Conservation (phyloP, 495 filamentous ascomycete genomes). For the Lasiosphaeria ovina region DNA sequence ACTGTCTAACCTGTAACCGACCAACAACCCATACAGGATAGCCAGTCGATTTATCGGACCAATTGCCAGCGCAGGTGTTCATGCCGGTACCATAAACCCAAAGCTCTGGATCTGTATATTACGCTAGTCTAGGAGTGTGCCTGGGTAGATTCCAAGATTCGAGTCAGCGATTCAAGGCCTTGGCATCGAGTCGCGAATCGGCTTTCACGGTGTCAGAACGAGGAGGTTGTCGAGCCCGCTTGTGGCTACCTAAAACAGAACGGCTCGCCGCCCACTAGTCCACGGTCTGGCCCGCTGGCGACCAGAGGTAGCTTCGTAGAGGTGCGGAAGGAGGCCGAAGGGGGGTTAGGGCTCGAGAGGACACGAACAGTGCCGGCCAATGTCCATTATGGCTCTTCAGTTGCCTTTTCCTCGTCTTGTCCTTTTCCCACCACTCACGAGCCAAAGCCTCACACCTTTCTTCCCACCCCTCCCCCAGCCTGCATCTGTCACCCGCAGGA, state of each 20-base stretch:
- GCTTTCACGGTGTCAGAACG: neutral
- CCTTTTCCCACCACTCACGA: slow-evolving; percentile 1
- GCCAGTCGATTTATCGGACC: neutral
- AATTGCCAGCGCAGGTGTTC: neutral
- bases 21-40: neutral
- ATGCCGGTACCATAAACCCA: neutral
- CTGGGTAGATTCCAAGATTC: neutral
- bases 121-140: too few species aligned
- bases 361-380: too few species aligned
- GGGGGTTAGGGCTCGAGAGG: too few species aligned
- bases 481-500: neutral
- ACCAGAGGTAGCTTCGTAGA: neutral
- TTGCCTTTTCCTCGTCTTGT: neutral
- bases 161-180: neutral
- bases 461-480: neutral
- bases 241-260: neutral
- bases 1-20: too few species aligned
- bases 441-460: neutral
- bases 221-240: neutral
- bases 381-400: neutral
- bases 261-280: neutral
- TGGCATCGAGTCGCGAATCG: neutral
- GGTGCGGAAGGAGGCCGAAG: too few species aligned
- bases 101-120: neutral
- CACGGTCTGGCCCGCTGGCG: neutral